Percentiles rank a stretch among this genome's conserved stretches.
Evolutionary conservation across 2,329 filamentous ascomycete genomes (phyloP).

Genomic region (Taxawa tesnikishii): DNA sequence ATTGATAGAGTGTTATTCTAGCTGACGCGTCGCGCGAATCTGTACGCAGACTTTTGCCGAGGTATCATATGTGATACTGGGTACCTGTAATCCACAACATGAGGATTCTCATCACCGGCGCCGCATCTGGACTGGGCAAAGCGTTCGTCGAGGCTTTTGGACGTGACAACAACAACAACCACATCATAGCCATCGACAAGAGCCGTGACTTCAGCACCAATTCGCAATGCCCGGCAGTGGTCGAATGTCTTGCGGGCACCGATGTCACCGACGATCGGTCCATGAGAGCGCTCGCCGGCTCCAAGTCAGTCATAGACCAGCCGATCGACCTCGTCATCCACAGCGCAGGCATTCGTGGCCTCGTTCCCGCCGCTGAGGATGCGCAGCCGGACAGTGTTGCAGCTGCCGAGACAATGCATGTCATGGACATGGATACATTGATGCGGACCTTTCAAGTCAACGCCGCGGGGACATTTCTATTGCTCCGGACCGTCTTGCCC

Average conservation of each 20-base stretch:
- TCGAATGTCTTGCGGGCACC: too few species aligned
- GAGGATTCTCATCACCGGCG: constrained; percentile 23
- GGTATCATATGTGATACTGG: too few species aligned
- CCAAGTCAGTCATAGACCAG: constrained; percentile 9
- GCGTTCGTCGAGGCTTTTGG: constrained; percentile 20
- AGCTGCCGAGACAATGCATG: constrained; percentile 26
- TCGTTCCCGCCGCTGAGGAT: constrained; percentile 21
- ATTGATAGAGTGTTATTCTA: too few species aligned
- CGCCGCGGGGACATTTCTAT: constrained; percentile 27
- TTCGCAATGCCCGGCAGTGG: constrained; percentile 10
- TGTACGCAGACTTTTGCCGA: too few species aligned
- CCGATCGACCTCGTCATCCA: constrained; percentile 30
- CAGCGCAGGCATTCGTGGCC: constrained; percentile 31
- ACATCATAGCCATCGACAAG: constrained; percentile 20
- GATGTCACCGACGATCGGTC: constrained; percentile 17
- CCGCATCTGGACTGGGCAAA: constrained; percentile 24
- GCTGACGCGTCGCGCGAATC: too few species aligned
- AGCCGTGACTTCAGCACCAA: constrained; percentile 8
- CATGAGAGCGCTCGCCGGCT: constrained; percentile 11
- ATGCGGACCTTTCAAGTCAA: constrained; percentile 28
- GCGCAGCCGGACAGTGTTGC: constrained; percentile 21
- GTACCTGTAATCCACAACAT: too few species aligned
- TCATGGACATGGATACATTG: constrained; percentile 28
- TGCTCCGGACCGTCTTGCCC: constrained; percentile 25
- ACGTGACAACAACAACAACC: constrained; percentile 9